Evolutionary conservation across 768 basidiomycete genomes (phyloP).

Genomic region (Leccinum broughii): DNA sequence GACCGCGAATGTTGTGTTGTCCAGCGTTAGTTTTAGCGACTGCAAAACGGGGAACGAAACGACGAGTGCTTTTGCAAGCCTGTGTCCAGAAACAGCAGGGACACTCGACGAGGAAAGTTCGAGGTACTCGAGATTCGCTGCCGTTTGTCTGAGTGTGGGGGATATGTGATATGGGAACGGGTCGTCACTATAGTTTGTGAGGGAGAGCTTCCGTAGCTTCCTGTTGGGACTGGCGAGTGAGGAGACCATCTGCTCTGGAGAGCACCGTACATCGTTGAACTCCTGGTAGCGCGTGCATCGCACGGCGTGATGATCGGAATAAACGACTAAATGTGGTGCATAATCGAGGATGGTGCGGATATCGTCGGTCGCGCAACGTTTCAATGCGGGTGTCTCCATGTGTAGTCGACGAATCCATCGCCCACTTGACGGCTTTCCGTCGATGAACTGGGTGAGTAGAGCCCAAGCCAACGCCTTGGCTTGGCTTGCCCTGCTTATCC

Average conservation of each 20-base stretch:
- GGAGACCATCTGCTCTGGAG: conserved; percentile 58
- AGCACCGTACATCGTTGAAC: conserved; percentile 44
- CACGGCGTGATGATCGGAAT: conserved; percentile 64
- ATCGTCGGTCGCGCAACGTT: conserved; percentile 65
- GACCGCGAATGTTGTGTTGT: conserved; percentile 68
- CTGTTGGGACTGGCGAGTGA: conserved; percentile 56
- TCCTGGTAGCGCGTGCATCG: conserved; percentile 53
- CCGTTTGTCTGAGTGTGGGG: conserved; percentile 51
- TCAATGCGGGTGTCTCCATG: conserved; percentile 64
- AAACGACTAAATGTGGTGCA: conserved; percentile 57
- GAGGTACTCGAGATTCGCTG: conserved; percentile 60
- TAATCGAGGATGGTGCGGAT: conserved; percentile 69
- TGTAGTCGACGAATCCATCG: conserved; percentile 62
- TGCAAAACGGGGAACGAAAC: conserved; percentile 60
- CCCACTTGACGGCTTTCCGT: conserved; percentile 39
- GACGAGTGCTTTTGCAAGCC: conserved; percentile 20
- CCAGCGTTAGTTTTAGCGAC: conserved; percentile 68
- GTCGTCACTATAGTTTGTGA: conserved; percentile 73
- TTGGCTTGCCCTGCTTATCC: conserved; percentile 59
- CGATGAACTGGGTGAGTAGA: conserved; percentile 44
- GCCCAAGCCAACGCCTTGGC: conserved; percentile 48
- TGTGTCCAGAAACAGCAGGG: conserved; percentile 39
- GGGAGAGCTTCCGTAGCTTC: conserved; percentile 57
- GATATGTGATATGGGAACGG: conserved; percentile 56
- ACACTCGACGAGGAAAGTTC: conserved; percentile 62